Percentiles rank a stretch among this genome's conserved stretches.
phyloP scores from a whole-genome alignment of 2,329 filamentous ascomycete genomes.

The Xylaria polymorpha region DNA sequence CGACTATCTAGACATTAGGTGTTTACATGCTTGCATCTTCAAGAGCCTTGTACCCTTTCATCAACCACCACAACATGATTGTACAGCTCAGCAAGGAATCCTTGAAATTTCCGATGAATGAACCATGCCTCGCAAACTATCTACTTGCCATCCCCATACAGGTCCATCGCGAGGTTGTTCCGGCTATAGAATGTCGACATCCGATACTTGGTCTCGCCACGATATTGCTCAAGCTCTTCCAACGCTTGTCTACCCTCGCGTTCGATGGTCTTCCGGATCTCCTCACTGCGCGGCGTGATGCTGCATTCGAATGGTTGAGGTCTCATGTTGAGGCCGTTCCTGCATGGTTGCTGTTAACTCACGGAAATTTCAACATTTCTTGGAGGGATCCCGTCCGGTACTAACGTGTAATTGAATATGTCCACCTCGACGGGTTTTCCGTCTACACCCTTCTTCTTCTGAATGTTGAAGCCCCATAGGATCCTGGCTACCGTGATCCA shows the following conservation, averaged over 20 bases:
- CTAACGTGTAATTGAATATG: constrained; percentile 66
- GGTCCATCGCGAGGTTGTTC: constrained; percentile 50
- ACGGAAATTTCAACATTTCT: background rate
- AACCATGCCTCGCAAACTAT: background rate
- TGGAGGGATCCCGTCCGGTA: constrained; percentile 37
- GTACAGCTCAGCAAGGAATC: background rate
- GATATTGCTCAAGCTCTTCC: constrained; percentile 61
- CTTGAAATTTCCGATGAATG: background rate
- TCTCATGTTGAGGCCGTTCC: constrained; percentile 69
- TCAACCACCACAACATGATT: background rate
- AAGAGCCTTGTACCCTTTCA: background rate
- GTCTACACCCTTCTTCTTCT: constrained; percentile 51
- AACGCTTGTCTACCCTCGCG: constrained; percentile 65
- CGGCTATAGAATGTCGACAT: constrained; percentile 64
- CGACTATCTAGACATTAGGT: background rate
- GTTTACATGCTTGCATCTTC: background rate
- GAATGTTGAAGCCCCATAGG: constrained; percentile 68
- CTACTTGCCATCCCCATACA: constrained; percentile 45
- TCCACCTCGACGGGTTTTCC: constrained; percentile 64
- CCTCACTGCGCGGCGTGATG: constrained; percentile 61
- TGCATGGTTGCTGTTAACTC: constrained; percentile 40
- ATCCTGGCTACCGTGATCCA: constrained; percentile 68
- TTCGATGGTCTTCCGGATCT: constrained; percentile 62
- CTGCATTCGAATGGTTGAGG: constrained; percentile 66
- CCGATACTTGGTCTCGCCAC: constrained; percentile 67